Evolutionary conservation across 208 protist species (phyloP).

Genomic region (Leptomonas pyrrhocoris): DNA sequence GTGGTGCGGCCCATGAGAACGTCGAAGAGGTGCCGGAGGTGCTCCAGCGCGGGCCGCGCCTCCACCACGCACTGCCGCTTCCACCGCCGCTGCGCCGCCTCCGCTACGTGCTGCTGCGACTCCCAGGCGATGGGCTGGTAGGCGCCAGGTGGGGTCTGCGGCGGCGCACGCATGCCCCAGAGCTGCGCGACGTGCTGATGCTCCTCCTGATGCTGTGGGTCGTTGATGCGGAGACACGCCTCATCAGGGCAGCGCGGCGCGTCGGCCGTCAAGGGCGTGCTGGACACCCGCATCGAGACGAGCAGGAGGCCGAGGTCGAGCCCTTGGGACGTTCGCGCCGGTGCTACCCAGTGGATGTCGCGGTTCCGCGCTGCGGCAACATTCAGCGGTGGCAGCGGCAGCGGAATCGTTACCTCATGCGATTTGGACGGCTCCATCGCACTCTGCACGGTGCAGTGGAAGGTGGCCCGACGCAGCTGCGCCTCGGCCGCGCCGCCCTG

Average conservation of each 20-base stretch:
- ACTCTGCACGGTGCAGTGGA: conserved; percentile 82
- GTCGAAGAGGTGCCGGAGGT: conserved; percentile 87
- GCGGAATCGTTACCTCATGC: conserved; percentile 54
- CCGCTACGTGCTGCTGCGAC: conserved; percentile 58
- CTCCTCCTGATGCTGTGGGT: conserved; percentile 78
- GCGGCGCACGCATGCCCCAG: conserved; percentile 37
- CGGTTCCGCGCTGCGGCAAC: conserved; percentile 54
- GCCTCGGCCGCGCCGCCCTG: conserved; percentile 23
- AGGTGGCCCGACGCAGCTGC: conserved; percentile 29
- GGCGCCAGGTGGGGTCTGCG: conserved; percentile 57
- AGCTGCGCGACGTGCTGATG: conserved; percentile 72
- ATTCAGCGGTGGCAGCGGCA: conserved; percentile 66
- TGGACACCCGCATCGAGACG: conserved; percentile 60
- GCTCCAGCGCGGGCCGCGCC: conserved; percentile 66
- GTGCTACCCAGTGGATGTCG: conserved; percentile 73
- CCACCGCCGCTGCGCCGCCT: conserved; percentile 63
- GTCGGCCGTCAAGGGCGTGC: conserved; percentile 51
- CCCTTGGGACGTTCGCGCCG: conserved; percentile 65
- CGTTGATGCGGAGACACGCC: conserved; percentile 69
- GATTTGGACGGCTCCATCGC: conserved; percentile 41
- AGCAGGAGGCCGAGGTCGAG: conserved; percentile 72
- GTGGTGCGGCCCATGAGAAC: conserved; percentile 66
- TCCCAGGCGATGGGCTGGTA: conserved; percentile 86
- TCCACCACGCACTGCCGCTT: conserved; percentile 60
- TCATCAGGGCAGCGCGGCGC: conserved; percentile 50